Conservation (phyloP, 805 yeast genomes). For the Pichia gijzeniarum region DNA sequence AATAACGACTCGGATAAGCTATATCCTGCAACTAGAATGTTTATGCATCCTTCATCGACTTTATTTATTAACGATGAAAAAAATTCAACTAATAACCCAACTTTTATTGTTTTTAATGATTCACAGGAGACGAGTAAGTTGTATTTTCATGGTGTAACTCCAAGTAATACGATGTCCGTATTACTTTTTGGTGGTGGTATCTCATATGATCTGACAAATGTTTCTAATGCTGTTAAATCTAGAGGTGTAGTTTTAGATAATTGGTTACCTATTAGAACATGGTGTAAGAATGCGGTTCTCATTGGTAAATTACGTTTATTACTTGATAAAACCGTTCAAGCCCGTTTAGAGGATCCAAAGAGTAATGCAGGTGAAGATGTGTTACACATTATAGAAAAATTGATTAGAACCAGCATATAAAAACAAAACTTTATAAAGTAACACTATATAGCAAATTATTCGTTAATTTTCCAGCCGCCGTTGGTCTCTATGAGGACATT, state of each 20-base stretch:
- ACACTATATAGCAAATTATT: constrained; percentile 5
- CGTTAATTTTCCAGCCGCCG: constrained; percentile 16
- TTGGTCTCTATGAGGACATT: constrained; percentile 41
- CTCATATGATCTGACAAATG: constrained; percentile 44
- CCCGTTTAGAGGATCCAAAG: constrained; percentile 36
- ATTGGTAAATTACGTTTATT: constrained; percentile 61
- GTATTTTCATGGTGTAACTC: constrained; percentile 72
- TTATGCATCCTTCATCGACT: constrained; percentile 81
- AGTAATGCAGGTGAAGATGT: constrained; percentile 30
- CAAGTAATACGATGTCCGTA: constrained; percentile 64
- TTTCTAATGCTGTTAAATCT: constrained; percentile 41
- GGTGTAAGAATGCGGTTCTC: constrained; percentile 91
- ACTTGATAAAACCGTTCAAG: constrained; percentile 61
- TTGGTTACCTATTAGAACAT: constrained; percentile 88
- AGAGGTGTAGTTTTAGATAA: constrained; percentile 82
- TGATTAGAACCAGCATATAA: constrained; percentile 22
- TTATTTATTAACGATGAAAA: constrained; percentile 41
- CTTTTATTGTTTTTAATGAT: constrained; percentile 55
- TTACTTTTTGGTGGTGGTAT: constrained; percentile 78
- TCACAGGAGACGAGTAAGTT: constrained; percentile 59
- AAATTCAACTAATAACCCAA: constrained; percentile 19
- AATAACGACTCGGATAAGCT: constrained; percentile 18
- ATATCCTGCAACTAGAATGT: constrained; percentile 63
- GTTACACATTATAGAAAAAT: constrained; percentile 34
- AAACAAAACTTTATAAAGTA: not conserved